These are phyloP conservation scores for Trichoderma atroviride DNA, from an alignment of 2,329 filamentous ascomycete species.

Conservation along the genomic window DNA sequence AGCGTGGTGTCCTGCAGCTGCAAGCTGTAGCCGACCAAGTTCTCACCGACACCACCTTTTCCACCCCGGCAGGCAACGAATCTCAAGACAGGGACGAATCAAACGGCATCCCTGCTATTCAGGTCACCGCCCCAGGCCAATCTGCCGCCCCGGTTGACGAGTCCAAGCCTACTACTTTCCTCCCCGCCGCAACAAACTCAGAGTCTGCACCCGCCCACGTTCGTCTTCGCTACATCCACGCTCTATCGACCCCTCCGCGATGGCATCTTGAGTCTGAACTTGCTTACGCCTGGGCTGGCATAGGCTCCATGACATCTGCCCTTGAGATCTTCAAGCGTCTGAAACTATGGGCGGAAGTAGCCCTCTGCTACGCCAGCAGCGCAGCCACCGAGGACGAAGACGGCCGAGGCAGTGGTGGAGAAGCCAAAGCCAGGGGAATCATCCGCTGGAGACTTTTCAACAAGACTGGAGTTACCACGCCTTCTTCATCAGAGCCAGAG, in stretches of 20 bases:
- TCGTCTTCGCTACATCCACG: slow-evolving; percentile 80
- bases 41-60: slow-evolving; percentile 72
- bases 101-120: slow-evolving; percentile 50
- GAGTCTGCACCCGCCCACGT: slow-evolving; percentile 79
- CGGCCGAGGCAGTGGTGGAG: slow-evolving; percentile 59
- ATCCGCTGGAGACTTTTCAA: slow-evolving; percentile 79
- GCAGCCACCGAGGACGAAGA: slow-evolving; percentile 60
- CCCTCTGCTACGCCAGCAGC: slow-evolving; percentile 76
- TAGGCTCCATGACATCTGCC: slow-evolving; percentile 85
- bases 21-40: slow-evolving; percentile 96
- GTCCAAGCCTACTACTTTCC: slow-evolving; percentile 70
- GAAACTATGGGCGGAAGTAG: slow-evolving; percentile 92
- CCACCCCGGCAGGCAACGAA: slow-evolving; percentile 36
- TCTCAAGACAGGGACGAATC: slow-evolving; percentile 33
- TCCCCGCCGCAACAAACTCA: slow-evolving; percentile 72
- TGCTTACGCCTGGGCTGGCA: slow-evolving; percentile 85
- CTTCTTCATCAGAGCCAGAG: slow-evolving; percentile 45
- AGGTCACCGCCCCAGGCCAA: slow-evolving; percentile 46
- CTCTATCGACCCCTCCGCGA: slow-evolving; percentile 78
- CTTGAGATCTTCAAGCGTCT: slow-evolving; percentile 95
- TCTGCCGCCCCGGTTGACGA: slow-evolving; percentile 31
- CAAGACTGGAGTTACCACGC: slow-evolving; percentile 48
- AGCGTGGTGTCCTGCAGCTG: slow-evolving; percentile 86
- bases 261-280: slow-evolving; percentile 96
- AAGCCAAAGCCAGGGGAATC: slow-evolving; percentile 78